Evolutionary conservation across 371 early-diverging fungal genomes (phyloP), one percentile per base, ranked within the genome.

Genomic region (Vairimorpha necatrix): DNA sequence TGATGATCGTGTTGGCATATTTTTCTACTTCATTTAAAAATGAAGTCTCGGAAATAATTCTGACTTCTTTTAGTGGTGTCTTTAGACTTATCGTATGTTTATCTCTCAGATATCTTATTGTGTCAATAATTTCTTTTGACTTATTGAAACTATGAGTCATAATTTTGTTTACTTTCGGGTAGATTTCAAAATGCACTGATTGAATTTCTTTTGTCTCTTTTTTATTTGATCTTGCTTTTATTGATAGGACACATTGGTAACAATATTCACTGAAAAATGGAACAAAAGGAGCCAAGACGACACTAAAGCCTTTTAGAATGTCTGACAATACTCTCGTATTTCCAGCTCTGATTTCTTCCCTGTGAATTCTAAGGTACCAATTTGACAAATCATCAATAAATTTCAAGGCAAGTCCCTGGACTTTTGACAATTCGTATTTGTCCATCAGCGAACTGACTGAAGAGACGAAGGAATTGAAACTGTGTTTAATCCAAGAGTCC

Each of bases 341-440:
- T 88, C 77, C 95, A 93, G 74, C 93, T 93, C 94, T 96, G 73
- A 98, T 87, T 74, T 94, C 89, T 84, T 91, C 91, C 76, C 99
- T 91, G 88, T 97, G 96, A 88, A 97, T 95, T 76, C 98, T 91
- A 76, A 99, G 90, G 85, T 98, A 99, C 97, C 97, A 97, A 87
- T 98, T 96, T 80, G 95, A 96, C 68, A 99, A 87, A 69, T 91
- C 88, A 81, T 97, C 97, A 77, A 99, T 90, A 84, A 95, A 90
- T 72, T 85, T 86, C 74, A 96, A 84, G 76, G 96, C 86, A 61
- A 91, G 89, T 26, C 93, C 92, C 0, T 94, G 91, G 33, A 98
- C 94, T 42, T 94, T 93, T 88, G 95, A 95, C 56, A 99, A 88
- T 65, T 94, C 88, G 87, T 98, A 97, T 30, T 39, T 62, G 13